phyloP scores from a whole-genome alignment of 805 yeast species.

The Danielia oregonensis region DNA sequence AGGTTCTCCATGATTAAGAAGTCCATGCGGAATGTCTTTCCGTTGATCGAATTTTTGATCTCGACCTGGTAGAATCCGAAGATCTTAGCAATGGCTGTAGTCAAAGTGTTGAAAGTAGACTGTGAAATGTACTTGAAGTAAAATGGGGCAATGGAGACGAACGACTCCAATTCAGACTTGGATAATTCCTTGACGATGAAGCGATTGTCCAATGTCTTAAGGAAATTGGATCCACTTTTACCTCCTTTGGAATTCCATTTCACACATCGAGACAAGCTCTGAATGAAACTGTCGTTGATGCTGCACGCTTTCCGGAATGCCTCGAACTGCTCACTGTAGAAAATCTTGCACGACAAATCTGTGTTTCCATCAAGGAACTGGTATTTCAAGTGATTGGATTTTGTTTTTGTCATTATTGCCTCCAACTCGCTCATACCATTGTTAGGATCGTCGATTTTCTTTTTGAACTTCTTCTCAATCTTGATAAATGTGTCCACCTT shows the following conservation, averaged over 20 bases:
- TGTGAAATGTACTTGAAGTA: slow-evolving; percentile 95
- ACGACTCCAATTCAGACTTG: slow-evolving; percentile 85
- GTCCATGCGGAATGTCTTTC: slow-evolving; percentile 79
- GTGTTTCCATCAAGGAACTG: slow-evolving; percentile 87
- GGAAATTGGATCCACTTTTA: slow-evolving; percentile 89
- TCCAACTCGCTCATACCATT: slow-evolving; percentile 44
- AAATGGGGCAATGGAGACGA: slow-evolving; percentile 92
- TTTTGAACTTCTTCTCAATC: slow-evolving; percentile 40
- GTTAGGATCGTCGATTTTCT: slow-evolving; percentile 22
- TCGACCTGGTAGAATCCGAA: slow-evolving; percentile 95
- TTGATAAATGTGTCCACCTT: slow-evolving; percentile 36
- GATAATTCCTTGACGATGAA: slow-evolving; percentile 87
- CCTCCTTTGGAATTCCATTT: slow-evolving; percentile 98
- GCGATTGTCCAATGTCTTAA: slow-evolving; percentile 88
- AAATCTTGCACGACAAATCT: slow-evolving; percentile 84
- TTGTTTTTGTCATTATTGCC: slow-evolving; percentile 67
- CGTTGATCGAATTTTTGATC: slow-evolving; percentile 72
- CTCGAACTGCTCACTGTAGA: slow-evolving; percentile 94
- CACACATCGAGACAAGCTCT: slow-evolving; percentile 87
- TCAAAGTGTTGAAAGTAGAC: slow-evolving; percentile 89
- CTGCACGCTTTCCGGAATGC: slow-evolving; percentile 87
- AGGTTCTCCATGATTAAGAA: slow-evolving; percentile 93
- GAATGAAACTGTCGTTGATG: slow-evolving; percentile 68
- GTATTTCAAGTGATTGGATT: slow-evolving; percentile 87
- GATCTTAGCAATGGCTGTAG: slow-evolving; percentile 90